A percentile compares a stretch with the other conserved stretches of the same genome.
phyloP scores from a whole-genome alignment of 78 protist species.

The Planoprotostelium fungivorum region DNA sequence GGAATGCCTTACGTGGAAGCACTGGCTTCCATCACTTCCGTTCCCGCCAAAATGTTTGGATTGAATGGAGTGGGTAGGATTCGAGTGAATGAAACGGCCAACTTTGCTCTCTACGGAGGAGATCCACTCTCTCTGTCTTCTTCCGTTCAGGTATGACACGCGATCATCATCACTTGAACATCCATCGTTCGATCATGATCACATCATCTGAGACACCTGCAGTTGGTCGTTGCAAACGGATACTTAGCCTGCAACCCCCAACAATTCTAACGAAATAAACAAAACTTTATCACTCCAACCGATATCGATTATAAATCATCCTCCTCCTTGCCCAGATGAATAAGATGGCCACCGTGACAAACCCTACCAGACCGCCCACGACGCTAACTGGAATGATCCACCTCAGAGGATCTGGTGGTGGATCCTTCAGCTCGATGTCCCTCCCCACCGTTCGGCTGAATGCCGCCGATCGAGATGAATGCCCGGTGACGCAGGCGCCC shows the following conservation, averaged over 20 bases:
- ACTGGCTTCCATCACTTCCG: neutral
- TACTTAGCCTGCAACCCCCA: neutral
- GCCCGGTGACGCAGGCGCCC: too few species aligned
- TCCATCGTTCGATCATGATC: neutral
- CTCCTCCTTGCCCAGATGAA: too few species aligned
- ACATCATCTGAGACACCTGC: too few species aligned
- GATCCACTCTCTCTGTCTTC: neutral
- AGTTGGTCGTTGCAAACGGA: neutral
- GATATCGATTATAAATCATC: too few species aligned
- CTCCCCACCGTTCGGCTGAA: too few species aligned
- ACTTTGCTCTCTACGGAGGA: neutral
- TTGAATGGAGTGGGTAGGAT: neutral
- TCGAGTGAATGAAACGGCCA: neutral
- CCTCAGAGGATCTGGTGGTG: too few species aligned
- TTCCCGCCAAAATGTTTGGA: conserved; percentile 1
- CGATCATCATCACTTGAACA: neutral
- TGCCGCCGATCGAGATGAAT: too few species aligned
- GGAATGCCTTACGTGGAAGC: neutral
- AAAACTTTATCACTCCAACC: too few species aligned
- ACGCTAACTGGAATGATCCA: too few species aligned
- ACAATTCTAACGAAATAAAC: neutral
- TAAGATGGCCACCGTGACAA: too few species aligned
- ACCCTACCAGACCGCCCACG: too few species aligned
- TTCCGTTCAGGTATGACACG: neutral
- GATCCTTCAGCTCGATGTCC: too few species aligned